Conservation (phyloP, 495 filamentous ascomycete genomes). For the Penicillium antarcticum region DNA sequence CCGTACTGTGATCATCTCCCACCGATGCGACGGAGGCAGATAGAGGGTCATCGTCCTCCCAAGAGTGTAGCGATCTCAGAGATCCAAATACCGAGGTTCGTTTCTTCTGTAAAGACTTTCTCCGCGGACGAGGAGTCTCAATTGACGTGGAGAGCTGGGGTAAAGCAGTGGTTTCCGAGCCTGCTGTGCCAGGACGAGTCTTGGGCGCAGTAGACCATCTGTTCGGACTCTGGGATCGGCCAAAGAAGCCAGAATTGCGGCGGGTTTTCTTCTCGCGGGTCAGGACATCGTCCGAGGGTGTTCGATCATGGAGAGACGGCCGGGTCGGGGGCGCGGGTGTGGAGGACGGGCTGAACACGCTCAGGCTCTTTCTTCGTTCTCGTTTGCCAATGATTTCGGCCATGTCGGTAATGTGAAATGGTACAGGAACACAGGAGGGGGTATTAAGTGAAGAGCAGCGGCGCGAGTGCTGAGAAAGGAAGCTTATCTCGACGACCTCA, state of each 20-base stretch:
- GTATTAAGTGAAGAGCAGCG: constrained; percentile 7
- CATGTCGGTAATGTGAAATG: constrained; percentile 27
- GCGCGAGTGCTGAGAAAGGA: constrained; percentile 13
- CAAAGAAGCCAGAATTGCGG: constrained; percentile 47
- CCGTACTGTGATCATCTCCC: constrained; percentile 29
- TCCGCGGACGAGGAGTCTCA: constrained; percentile 31
- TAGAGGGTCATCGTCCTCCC: constrained; percentile 47
- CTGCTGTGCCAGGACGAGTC: constrained; percentile 30
- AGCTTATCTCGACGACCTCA: constrained; percentile 30
- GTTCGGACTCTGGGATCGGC: constrained; percentile 24
- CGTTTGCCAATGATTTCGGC: constrained; percentile 36
- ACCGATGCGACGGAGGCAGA: constrained; percentile 33
- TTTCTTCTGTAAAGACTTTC: constrained; percentile 47
- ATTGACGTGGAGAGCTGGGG: constrained; percentile 20
- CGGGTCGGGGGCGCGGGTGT: constrained; percentile 20
- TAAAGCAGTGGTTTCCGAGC: constrained; percentile 23
- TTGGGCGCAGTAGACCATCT: constrained; percentile 12
- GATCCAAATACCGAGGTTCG: constrained; percentile 57
- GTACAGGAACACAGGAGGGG: constrained; percentile 5
- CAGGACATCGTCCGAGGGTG: constrained; percentile 37
- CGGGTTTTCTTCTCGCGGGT: constrained; percentile 36
- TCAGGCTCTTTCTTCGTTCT: constrained; percentile 45
- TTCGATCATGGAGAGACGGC: constrained; percentile 29
- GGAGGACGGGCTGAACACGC: constrained; percentile 36
- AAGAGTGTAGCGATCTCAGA: constrained; percentile 47